phyloP scores from a whole-genome alignment of 2,329 filamentous ascomycete genomes.

The Balansia obtecta region DNA sequence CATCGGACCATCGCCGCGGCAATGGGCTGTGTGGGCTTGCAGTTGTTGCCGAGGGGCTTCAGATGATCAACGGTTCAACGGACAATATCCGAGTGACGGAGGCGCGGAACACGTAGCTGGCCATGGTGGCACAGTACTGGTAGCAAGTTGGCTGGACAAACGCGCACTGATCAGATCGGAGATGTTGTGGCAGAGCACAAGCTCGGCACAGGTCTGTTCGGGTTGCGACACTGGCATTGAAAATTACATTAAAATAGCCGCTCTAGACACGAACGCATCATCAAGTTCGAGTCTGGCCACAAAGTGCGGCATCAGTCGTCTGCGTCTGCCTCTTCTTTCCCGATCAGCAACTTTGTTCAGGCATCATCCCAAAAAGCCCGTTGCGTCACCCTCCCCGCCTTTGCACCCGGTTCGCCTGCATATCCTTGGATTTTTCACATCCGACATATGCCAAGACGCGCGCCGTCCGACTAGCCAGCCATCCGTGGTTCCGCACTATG shows the following conservation, averaged over 20 bases:
- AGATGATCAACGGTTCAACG: neutral
- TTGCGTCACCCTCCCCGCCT: neutral
- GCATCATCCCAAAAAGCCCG: neutral
- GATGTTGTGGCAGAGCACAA: neutral
- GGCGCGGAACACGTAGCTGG: neutral
- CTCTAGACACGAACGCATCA: neutral
- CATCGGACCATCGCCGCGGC: too few relatives aligned
- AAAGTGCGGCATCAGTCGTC: neutral
- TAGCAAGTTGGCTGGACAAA: neutral
- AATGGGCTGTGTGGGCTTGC: too few relatives aligned
- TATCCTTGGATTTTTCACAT: neutral
- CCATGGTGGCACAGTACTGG: neutral
- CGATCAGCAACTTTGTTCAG: neutral
- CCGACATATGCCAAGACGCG: neutral
- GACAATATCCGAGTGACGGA: neutral
- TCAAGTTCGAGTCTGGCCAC: neutral
- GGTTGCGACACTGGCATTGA: neutral
- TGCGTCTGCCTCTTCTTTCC: neutral
- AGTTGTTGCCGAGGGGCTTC: neutral
- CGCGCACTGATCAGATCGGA: neutral
- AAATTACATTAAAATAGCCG: neutral
- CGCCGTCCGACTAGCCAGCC: neutral
- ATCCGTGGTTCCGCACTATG: neutral
- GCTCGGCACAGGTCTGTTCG: neutral
- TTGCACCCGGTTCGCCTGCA: neutral